These are phyloP conservation scores for Coniosporium apollinis DNA, from an alignment of 495 filamentous ascomycete genomes.

Conservation along the genomic window DNA sequence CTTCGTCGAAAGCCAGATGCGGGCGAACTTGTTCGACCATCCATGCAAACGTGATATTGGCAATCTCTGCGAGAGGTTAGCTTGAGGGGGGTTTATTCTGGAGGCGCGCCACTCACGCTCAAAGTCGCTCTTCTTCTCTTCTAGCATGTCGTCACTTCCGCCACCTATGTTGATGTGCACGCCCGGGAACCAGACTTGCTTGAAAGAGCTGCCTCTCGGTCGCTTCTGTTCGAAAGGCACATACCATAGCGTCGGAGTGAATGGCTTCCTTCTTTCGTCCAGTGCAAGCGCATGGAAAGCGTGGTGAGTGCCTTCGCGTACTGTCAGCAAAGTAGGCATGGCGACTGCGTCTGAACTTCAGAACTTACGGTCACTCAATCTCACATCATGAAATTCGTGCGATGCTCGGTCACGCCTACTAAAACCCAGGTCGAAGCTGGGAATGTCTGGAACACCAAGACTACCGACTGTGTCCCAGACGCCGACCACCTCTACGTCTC, in stretches of 20 bases:
- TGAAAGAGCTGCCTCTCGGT: constrained; percentile 13
- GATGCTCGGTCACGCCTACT: no score
- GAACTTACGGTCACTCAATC: no score
- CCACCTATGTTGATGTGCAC: constrained; percentile 37
- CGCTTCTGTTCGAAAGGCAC: no score
- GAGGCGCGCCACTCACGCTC: no score
- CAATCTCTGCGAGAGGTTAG: constrained; percentile 14
- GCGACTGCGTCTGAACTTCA: no score
- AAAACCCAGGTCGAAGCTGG: constrained; percentile 13
- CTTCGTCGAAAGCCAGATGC: no score
- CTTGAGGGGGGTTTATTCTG: no score
- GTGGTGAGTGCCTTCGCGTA: constrained; percentile 29
- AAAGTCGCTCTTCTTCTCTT: no score
- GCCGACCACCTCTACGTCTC: constrained; percentile 35
- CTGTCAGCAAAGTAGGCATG: constrained; percentile 6
- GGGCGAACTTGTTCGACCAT: constrained; percentile 1
- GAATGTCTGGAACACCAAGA: constrained; percentile 20
- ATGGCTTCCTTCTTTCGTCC: constrained; percentile 37
- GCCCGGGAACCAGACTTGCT: constrained; percentile 41
- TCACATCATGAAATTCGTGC: no score
- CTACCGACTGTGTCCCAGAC: constrained; percentile 45
- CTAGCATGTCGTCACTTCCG: no score
- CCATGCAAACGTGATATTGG: constrained; percentile 6
- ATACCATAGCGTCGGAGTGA: constrained; percentile 37
- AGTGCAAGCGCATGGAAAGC: constrained; percentile 45